Evolutionary conservation across 1,139 yeast genomes (phyloP).

Genomic region (Diutina rugosa): DNA sequence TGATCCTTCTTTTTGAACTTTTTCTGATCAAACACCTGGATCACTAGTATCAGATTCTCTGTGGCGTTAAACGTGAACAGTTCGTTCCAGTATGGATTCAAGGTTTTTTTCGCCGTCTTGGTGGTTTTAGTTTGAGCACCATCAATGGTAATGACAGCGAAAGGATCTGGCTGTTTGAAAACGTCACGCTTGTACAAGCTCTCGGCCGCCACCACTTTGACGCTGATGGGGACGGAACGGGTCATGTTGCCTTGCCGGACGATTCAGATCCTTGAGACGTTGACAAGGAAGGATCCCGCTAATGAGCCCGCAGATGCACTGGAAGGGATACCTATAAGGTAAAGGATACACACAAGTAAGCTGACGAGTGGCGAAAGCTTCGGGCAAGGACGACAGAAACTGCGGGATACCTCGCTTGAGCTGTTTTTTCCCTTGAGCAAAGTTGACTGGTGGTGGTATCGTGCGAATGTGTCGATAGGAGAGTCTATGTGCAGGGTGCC

Average conservation of each 20-base stretch:
- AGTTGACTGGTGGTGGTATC: neutral
- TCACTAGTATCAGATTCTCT: constrained; percentile 78
- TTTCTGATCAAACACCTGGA: constrained; percentile 93
- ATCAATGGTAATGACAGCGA: constrained; percentile 92
- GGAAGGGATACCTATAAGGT: neutral
- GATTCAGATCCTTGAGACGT: neutral
- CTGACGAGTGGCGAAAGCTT: neutral
- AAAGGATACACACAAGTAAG: neutral
- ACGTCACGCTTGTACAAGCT: constrained; percentile 92
- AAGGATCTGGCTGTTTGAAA: constrained; percentile 92
- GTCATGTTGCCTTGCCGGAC: neutral
- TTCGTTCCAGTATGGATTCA: constrained; percentile 98
- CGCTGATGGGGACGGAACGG: constrained; percentile 25
- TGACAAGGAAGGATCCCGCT: neutral
- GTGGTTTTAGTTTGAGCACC: constrained; percentile 95
- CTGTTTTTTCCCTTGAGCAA: neutral
- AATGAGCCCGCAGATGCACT: neutral
- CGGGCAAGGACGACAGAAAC: neutral
- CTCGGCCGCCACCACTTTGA: constrained; percentile 90
- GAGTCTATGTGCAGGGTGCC: neutral
- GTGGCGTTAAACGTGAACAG: constrained; percentile 64
- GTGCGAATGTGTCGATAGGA: neutral
- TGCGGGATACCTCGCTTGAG: neutral
- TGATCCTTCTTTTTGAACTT: constrained; percentile 97
- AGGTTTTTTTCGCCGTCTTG: constrained; percentile 82